These are phyloP conservation scores for Silene vulgaris DNA, from an alignment of 179 eudicot genomes.

Conservation along the genomic window DNA sequence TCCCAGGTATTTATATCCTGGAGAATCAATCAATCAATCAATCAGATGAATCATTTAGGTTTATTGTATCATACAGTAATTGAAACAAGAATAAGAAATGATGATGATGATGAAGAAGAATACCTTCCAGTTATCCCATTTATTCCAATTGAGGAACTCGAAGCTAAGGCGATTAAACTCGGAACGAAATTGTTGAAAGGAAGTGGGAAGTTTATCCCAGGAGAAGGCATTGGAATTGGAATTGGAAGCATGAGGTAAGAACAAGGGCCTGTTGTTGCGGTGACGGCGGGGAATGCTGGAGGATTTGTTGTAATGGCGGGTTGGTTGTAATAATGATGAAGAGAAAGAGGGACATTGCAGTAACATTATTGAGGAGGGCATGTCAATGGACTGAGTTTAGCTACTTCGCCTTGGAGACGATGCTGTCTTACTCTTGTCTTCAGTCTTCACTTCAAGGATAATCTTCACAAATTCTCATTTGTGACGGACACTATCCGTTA, in stretches of 20 bases:
- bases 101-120: background rate
- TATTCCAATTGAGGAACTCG: conserved; percentile 54
- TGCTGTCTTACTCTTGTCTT: too few species aligned
- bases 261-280: background rate
- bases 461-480: too few species aligned
- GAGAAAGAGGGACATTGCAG: too few species aligned
- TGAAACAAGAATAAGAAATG: background rate
- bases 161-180: conserved; percentile 42
- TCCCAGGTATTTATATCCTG: conserved; percentile 84
- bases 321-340: too few species aligned
- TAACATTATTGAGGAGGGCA: too few species aligned
- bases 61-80: background rate
- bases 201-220: background rate
- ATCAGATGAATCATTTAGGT: background rate
- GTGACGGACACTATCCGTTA: too few species aligned
- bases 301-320: background rate
- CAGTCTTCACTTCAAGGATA: too few species aligned
- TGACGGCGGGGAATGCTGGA: background rate
- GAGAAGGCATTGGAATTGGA: background rate
- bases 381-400: too few species aligned
- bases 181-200: conserved; percentile 11
- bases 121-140: conserved; percentile 73
- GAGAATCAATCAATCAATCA: conserved; percentile 15
- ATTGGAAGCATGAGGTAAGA: background rate
- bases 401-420: too few species aligned